Evolutionary conservation across 805 yeast species (phyloP), one percentile per base, ranked within the genome.

Genomic region (Candida succiphila): DNA sequence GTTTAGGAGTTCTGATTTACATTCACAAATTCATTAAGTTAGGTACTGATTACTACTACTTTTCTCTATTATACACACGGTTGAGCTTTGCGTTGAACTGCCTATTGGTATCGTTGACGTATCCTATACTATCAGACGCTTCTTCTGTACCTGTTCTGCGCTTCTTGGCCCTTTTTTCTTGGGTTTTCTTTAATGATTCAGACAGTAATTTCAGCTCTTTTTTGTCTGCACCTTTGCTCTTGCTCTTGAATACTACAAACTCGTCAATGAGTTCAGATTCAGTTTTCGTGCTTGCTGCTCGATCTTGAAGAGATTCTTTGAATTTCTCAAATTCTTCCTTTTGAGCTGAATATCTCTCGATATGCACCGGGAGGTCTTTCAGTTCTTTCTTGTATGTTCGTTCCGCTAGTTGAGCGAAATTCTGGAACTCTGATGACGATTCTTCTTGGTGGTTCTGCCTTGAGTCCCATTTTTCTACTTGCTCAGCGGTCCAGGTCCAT

Each of bases 31-130:
- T n/a, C n/a, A n/a, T n/a, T n/a, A n/a, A n/a, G n/a, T n/a, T n/a
- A n/a, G n/a, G n/a, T n/a, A n/a, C n/a, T n/a, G n/a, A n/a, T 51
- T 41, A 17, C 43, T 32, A n/a, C 46, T 40, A 24, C 42, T 39
- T 32, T 4, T 45, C 46, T 16, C 61, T 58, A 38, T 65, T 68
- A 43, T 74, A 76, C 40, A 74, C 74, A 22, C 87, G 60, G 29
- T 69, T 54, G 41, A 83, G 58, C 46, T 83, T 82, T 49, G 69
- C 71, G 55, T 82, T 83, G 55, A 82, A 83, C 43, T 78, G 78
- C 48, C 67, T 70, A 60, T 83, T 83, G 53, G 77, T 78, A 41
- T 77, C 85, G 49, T 78, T 82, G 48, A 83, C 72, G 51, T 58
- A 68, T 20, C 69, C 60, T 5, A 58, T 60, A 15, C 49, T 62